These are phyloP conservation scores for Starmerella stigmatis DNA, from an alignment of 805 yeast genomes.

Conservation along the genomic window DNA sequence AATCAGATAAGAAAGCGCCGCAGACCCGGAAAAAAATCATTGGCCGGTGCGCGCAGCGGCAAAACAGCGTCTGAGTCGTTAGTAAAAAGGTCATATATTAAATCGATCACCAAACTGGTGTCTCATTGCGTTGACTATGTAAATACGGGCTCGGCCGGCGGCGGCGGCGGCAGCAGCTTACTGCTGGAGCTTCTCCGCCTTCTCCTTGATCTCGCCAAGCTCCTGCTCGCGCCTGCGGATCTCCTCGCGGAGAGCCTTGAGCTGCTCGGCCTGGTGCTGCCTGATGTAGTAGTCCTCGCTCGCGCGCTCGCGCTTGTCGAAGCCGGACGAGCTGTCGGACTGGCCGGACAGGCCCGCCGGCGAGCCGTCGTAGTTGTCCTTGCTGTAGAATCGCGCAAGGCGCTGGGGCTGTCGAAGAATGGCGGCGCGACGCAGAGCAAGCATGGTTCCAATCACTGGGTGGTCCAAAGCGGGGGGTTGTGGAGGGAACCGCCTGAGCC, in stretches of 20 bases:
- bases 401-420: constrained; percentile 10
- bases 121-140: too few species aligned
- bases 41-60: too few species aligned
- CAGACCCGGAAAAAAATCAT: too few species aligned
- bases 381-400: constrained; percentile 19
- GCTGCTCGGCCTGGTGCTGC: constrained; percentile 74
- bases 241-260: constrained; percentile 46
- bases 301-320: constrained; percentile 85
- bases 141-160: too few species aligned
- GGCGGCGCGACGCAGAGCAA: constrained; percentile 15
- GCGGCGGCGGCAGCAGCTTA: too few species aligned
- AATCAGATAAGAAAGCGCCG: too few species aligned
- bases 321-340: constrained; percentile 41
- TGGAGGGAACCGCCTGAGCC: too few species aligned
- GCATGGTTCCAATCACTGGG: too few species aligned
- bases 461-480: too few species aligned
- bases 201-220: constrained; percentile 25
- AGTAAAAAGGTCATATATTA: too few species aligned
- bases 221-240: constrained; percentile 27
- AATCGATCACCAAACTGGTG: too few species aligned
- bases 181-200: constrained; percentile 21
- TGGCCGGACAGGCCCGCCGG: constrained; percentile 15
- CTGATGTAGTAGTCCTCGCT: constrained; percentile 81
- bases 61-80: too few species aligned
- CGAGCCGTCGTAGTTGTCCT: constrained; percentile 10